phyloP scores from a whole-genome alignment of 176 grass and related monocot genomes.

The Bolboschoenus planiculmis region DNA sequence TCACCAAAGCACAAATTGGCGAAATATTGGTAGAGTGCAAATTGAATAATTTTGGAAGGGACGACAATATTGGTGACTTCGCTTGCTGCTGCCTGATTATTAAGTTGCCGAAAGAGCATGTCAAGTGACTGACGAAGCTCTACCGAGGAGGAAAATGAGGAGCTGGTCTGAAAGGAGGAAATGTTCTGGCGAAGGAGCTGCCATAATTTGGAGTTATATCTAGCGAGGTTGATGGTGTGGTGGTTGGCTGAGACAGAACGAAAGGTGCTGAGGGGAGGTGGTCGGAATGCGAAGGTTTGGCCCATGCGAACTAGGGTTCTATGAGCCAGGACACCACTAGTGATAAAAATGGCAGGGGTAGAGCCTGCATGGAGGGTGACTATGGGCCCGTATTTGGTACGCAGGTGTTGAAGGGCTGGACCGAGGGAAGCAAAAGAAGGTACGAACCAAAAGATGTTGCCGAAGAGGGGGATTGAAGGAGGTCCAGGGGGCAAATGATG shows the following conservation, averaged over 20 bases:
- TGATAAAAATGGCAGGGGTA: slow-evolving; percentile 42
- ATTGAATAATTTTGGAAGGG: slow-evolving; percentile 27
- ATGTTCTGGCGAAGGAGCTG: slow-evolving; percentile 50
- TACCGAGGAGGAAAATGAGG: slow-evolving; percentile 18
- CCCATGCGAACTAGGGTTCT: slow-evolving; percentile 33
- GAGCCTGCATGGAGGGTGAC: slow-evolving; percentile 26
- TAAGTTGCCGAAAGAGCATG: slow-evolving; percentile 20
- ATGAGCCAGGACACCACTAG: slow-evolving; percentile 37
- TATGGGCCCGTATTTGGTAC: slow-evolving; percentile 28
- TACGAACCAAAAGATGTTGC: slow-evolving; percentile 15
- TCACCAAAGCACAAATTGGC: slow-evolving; percentile 61
- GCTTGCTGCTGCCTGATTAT: neutral
- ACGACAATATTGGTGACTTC: slow-evolving; percentile 9
- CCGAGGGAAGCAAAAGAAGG: slow-evolving; percentile 27
- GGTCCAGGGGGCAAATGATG: slow-evolving; percentile 35
- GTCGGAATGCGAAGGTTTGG: slow-evolving; percentile 38
- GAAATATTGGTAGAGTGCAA: slow-evolving; percentile 51
- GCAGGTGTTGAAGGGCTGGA: slow-evolving; percentile 26
- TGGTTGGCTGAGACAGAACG: slow-evolving; percentile 23
- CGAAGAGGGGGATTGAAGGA: slow-evolving; percentile 15
- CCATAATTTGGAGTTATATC: slow-evolving; percentile 45
- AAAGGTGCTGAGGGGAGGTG: neutral
- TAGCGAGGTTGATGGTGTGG: slow-evolving; percentile 30
- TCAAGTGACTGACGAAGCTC: slow-evolving; percentile 27
- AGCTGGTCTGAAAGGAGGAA: slow-evolving; percentile 18